Percentiles rank a stretch among this genome's conserved stretches.
These are phyloP conservation scores for Carex arenaria DNA, from an alignment of 202 grass and related monocot genomes.

Conservation along the genomic window DNA sequence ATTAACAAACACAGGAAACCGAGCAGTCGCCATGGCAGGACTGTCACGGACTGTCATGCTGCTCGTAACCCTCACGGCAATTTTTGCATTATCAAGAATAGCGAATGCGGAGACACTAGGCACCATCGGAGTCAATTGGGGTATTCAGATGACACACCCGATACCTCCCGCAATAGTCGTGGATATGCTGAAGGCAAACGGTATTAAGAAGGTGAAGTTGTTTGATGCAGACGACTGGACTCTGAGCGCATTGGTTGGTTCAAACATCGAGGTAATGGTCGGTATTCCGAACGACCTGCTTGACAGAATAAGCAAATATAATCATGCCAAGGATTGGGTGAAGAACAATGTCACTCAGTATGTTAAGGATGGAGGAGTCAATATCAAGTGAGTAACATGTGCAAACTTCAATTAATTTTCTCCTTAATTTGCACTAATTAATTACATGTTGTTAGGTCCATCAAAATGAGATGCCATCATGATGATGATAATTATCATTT, in stretches of 20 bases:
- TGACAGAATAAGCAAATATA: conserved; percentile 49
- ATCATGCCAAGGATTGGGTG: conserved; percentile 58
- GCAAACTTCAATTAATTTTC: background rate
- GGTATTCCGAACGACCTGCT: conserved; percentile 79
- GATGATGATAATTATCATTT: background rate
- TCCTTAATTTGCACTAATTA: background rate
- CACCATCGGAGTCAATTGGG: conserved; percentile 76
- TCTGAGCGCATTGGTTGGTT: conserved; percentile 47
- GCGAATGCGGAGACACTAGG: background rate
- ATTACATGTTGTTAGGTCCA: background rate
- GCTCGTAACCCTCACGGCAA: background rate
- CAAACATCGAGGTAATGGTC: conserved; percentile 80
- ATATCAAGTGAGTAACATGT: conserved; percentile 42
- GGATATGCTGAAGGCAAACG: conserved; percentile 69
- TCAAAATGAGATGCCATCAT: background rate
- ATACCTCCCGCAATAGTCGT: conserved; percentile 40
- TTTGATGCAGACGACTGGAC: conserved; percentile 76
- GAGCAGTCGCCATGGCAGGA: conserved; percentile 34
- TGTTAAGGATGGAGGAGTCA: conserved; percentile 39
- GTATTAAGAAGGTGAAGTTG: conserved; percentile 61
- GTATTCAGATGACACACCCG: conserved; percentile 58
- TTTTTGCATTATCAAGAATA: background rate
- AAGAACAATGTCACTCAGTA: conserved; percentile 68
- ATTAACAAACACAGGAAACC: conserved; percentile 6
- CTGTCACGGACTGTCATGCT: background rate